Evolutionary conservation across 129 eudicot species (phyloP).

Genomic region (Centella asiatica): DNA sequence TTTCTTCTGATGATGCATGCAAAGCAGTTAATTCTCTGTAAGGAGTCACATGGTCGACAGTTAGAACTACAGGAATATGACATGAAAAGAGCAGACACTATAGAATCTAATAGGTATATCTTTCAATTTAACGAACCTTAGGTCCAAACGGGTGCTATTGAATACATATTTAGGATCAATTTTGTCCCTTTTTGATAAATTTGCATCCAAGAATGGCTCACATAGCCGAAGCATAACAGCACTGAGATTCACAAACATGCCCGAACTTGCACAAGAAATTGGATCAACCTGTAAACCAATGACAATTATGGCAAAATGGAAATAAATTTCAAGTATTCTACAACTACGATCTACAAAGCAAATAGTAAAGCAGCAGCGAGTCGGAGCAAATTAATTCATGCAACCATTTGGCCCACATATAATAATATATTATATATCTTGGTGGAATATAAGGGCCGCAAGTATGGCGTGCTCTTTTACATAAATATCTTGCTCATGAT

Average conservation of each 20-base stretch:
- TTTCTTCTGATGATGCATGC: constrained; percentile 97
- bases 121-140: constrained; percentile 42
- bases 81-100: not conserved
- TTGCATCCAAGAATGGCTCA: constrained; percentile 87
- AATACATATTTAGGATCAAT: constrained; percentile 82
- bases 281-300: constrained; percentile 70
- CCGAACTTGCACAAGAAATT: constrained; percentile 89
- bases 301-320: not conserved
- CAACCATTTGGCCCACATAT: not conserved
- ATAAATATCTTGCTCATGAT: not conserved
- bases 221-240: constrained; percentile 94
- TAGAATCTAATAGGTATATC: not conserved
- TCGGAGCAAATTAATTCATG: no score
- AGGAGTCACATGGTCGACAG: constrained; percentile 10
- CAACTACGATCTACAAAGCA: no score
- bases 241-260: constrained; percentile 94
- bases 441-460: no score
- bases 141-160: constrained; percentile 61
- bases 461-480: no score
- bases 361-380: no score
- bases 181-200: constrained; percentile 75
- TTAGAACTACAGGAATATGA: not conserved
- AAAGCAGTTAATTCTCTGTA: constrained; percentile 80
- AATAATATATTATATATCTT: no score
- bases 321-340: not conserved